Evolutionary conservation across 768 basidiomycete genomes (phyloP).

Genomic region (Leccinum subtestaceum): DNA sequence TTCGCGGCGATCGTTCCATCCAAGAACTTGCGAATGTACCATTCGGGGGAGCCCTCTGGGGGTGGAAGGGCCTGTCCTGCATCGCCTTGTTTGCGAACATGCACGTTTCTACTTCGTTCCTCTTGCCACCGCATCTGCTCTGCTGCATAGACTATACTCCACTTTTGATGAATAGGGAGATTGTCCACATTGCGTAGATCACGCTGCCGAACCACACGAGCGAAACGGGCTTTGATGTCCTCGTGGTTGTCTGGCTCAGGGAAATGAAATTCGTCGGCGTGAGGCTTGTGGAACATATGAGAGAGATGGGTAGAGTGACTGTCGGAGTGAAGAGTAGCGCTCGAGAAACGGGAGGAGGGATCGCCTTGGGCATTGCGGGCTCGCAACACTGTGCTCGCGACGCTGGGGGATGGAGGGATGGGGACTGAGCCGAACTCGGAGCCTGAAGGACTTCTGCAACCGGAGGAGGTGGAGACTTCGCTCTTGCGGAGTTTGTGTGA

Average conservation of each 20-base stretch:
- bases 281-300: constrained; percentile 53
- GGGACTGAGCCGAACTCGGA: constrained; percentile 53
- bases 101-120: constrained; percentile 62
- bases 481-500: constrained; percentile 43
- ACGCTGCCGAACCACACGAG: constrained; percentile 68
- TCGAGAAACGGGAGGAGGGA: constrained; percentile 60
- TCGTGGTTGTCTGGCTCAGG: constrained; percentile 73
- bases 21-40: constrained; percentile 89
- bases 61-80: constrained; percentile 51
- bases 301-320: constrained; percentile 43
- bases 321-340: constrained; percentile 41
- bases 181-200: constrained; percentile 59
- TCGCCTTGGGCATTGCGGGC: constrained; percentile 56
- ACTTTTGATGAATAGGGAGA: constrained; percentile 81
- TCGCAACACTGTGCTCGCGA: constrained; percentile 40
- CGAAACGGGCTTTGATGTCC: constrained; percentile 79
- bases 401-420: constrained; percentile 30
- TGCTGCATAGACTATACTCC: constrained; percentile 84
- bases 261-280: constrained; percentile 63
- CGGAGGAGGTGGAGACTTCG: constrained; percentile 54
- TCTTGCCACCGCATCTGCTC: constrained; percentile 79
- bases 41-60: constrained; percentile 78
- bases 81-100: constrained; percentile 58
- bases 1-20: constrained; percentile 81
- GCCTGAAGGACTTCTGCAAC: constrained; percentile 46